These are phyloP conservation scores for Phytophthora syringae DNA, from an alignment of 352 stramenopile genomes.

Conservation along the genomic window DNA sequence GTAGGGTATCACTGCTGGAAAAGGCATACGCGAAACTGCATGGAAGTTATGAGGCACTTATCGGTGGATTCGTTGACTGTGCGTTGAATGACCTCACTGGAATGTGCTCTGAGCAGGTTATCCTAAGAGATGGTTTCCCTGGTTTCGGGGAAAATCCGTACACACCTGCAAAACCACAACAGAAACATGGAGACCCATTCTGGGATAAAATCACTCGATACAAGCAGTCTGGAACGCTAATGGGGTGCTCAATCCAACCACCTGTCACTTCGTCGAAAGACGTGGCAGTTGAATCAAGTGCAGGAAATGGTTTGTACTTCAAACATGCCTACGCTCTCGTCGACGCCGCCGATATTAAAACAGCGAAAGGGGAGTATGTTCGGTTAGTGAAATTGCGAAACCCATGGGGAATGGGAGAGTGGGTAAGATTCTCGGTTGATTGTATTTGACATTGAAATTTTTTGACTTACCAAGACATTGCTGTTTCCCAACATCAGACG, in stretches of 20 bases:
- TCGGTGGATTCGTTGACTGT: constrained; percentile 91
- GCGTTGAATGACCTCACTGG: constrained; percentile 91
- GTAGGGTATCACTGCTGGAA: constrained; percentile 87
- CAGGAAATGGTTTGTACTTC: constrained; percentile 86
- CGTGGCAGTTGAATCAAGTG: constrained; percentile 70
- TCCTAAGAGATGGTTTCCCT: constrained; percentile 83
- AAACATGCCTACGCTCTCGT: constrained; percentile 91
- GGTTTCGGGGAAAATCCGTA: constrained; percentile 81
- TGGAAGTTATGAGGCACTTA: constrained; percentile 88
- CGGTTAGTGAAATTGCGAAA: constrained; percentile 88
- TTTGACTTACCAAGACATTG: background rate
- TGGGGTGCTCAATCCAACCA: constrained; percentile 93
- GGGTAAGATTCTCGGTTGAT: constrained; percentile 48
- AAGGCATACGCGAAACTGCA: constrained; percentile 95
- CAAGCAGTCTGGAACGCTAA: constrained; percentile 85
- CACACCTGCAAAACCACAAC: constrained; percentile 37
- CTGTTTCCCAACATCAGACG: constrained; percentile 40
- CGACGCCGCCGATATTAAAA: constrained; percentile 77
- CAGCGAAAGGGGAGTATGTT: constrained; percentile 52
- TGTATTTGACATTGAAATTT: background rate
- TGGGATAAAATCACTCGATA: constrained; percentile 84
- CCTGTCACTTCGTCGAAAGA: constrained; percentile 61
- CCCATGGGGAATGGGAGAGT: constrained; percentile 93
- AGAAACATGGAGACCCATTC: constrained; percentile 71
- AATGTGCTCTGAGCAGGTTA: constrained; percentile 89